A percentile compares a stretch with the other conserved stretches of the same genome.
These are phyloP conservation scores for Cucurbita maxima DNA, from an alignment of 306 rosid genomes.

Conservation along the genomic window DNA sequence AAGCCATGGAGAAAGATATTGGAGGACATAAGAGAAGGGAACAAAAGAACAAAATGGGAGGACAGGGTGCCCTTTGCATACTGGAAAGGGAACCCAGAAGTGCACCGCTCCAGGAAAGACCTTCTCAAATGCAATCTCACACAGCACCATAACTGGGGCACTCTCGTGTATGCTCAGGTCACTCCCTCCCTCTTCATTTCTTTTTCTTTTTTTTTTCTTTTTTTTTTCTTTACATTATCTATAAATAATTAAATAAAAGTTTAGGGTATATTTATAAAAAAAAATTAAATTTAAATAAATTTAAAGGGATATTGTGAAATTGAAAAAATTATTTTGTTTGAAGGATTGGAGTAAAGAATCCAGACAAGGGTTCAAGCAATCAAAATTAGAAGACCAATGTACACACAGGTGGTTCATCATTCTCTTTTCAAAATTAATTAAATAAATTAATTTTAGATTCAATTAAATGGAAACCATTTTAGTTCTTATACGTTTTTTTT, in stretches of 20 bases:
- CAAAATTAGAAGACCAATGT: slow-evolving; percentile 59
- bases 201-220: too few species aligned
- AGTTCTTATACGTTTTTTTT: too few species aligned
- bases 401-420: slow-evolving; percentile 31
- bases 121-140: slow-evolving; percentile 61
- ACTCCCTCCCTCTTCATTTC: background rate
- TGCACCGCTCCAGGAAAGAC: slow-evolving; percentile 33
- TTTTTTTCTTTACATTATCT: too few species aligned
- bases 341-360: slow-evolving; percentile 66
- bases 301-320: too few species aligned
- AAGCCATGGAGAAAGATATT: slow-evolving; percentile 46
- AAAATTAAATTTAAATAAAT: too few species aligned
- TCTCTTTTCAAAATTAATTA: background rate
- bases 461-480: too few species aligned
- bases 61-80: slow-evolving; percentile 66
- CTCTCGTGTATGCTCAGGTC: slow-evolving; percentile 50
- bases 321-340: background rate
- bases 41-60: slow-evolving; percentile 41
- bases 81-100: slow-evolving; percentile 73
- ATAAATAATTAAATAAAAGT: too few species aligned
- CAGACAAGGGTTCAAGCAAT: slow-evolving; percentile 44
- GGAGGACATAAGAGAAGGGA: slow-evolving; percentile 46
- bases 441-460: too few species aligned
- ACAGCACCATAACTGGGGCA: slow-evolving; percentile 38
- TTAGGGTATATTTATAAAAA: too few species aligned